These are phyloP conservation scores for Vararia minispora DNA, from an alignment of 768 basidiomycete genomes.

Conservation along the genomic window DNA sequence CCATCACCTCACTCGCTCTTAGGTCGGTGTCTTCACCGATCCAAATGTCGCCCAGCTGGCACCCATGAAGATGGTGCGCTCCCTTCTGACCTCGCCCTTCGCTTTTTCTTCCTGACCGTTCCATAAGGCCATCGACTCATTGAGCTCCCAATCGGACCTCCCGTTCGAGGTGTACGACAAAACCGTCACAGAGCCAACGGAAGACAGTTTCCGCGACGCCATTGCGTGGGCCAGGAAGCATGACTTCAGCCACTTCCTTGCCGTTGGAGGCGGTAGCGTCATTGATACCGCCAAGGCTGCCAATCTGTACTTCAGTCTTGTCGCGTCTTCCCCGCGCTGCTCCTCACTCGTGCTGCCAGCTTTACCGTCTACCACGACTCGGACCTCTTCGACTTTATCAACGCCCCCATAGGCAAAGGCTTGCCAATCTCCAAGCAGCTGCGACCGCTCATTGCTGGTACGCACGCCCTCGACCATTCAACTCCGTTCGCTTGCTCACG, in stretches of 20 bases:
- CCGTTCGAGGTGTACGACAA: constrained; percentile 74
- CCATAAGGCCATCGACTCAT: constrained; percentile 57
- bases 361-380: constrained; percentile 88
- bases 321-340: background rate
- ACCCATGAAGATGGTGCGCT: constrained; percentile 73
- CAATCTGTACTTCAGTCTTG: constrained; percentile 48
- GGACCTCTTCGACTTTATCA: constrained; percentile 93
- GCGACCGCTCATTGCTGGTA: constrained; percentile 75
- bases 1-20: background rate
- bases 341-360: constrained; percentile 25
- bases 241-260: constrained; percentile 89
- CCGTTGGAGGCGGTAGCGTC: constrained; percentile 87
- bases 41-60: constrained; percentile 68
- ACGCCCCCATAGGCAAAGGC: constrained; percentile 91
- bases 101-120: constrained; percentile 2
- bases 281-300: constrained; percentile 96
- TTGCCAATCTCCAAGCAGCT: constrained; percentile 66
- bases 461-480: constrained; percentile 8
- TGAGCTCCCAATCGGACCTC: constrained; percentile 69
- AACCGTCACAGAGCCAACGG: constrained; percentile 85
- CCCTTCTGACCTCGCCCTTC: background rate
- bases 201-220: constrained; percentile 79
- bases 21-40: constrained; percentile 95
- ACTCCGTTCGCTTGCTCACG: background rate
- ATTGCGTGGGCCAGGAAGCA: constrained; percentile 80